Evolutionary conservation across 176 grass and related monocot genomes (phyloP), one percentile per base, ranked within the genome.

Genomic region (Lolium perenne): DNA sequence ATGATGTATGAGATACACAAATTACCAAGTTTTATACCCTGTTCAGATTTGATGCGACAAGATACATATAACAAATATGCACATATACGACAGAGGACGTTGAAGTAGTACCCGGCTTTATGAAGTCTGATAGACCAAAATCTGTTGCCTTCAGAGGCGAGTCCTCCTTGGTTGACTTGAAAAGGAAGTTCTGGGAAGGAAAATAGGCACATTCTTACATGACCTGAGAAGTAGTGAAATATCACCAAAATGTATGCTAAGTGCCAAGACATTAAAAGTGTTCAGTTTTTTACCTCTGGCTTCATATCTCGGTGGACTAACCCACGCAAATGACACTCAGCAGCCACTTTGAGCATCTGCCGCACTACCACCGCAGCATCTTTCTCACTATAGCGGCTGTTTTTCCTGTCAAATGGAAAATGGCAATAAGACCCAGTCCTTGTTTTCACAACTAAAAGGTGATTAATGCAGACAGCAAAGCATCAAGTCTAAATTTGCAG

Each of bases 231-330:
- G 61, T 79, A 60, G 76, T 80, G 70, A 84, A 86, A 88, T 88
- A 93, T 89, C 78, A 95, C 84, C 74, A 89, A 54, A 69, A 86
- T 85, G 68, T 65, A 79, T 57, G 50, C 76, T 79, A 60, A 85
- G 50, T 60, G 49, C 35, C 66, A 90, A 83, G 59, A 38, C 45
- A 84, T 23, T 82, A 21, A 56, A 82, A 85, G 21, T 54, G 10
- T 65, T 80, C 26, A 61, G 64, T 83, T 80, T 32, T 76, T 26
- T 96, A 99, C 97, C 97, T 99, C 97, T 69, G 97, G 97, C 92
- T 99, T 99, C 90, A 99, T 95, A 87, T 99, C 97, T 86, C 97
- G 88, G 85, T 99, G 97, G 82, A 99, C 97, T 82, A 99, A 87
- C 18, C 97, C 97, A 94, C 86, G 94, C 40, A 99, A 85, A 89